phyloP scores from a whole-genome alignment of 2,329 filamentous ascomycete genomes.

The Trichoderma oligosporum region DNA sequence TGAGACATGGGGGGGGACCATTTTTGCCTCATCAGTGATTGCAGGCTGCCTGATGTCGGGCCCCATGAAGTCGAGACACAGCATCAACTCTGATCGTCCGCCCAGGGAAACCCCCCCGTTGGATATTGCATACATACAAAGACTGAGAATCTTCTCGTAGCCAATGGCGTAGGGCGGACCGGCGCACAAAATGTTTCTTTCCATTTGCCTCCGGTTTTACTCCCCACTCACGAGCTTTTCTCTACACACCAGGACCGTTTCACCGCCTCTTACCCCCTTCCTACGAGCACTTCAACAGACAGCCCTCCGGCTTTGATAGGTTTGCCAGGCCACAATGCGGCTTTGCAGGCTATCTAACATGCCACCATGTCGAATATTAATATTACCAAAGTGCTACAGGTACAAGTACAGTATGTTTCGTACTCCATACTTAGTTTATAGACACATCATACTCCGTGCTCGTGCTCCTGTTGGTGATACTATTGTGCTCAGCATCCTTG shows the following conservation, averaged over 20 bases:
- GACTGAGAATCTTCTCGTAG: not conserved
- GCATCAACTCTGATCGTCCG: constrained; percentile 4
- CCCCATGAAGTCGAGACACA: constrained; percentile 5
- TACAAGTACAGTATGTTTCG: not conserved
- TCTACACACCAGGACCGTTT: constrained; percentile 6
- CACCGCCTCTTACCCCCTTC: constrained; percentile 18
- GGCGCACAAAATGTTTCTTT: not conserved
- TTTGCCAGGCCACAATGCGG: not conserved
- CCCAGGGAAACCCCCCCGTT: too few species aligned
- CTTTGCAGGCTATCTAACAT: not conserved
- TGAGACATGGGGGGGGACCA: constrained; percentile 3
- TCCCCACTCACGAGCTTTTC: not conserved
- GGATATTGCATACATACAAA: constrained; percentile 8
- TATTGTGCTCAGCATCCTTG: too few species aligned
- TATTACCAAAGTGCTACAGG: too few species aligned
- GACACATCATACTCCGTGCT: not conserved
- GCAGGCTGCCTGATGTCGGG: constrained; percentile 6
- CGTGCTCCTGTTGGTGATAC: not conserved
- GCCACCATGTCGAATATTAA: constrained; percentile 10
- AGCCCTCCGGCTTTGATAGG: not conserved
- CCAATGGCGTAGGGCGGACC: not conserved
- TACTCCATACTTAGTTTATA: not conserved
- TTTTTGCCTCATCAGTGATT: constrained; percentile 9
- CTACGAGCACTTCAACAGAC: not conserved
- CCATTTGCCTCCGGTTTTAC: not conserved